phyloP scores from a whole-genome alignment of 2,329 filamentous ascomycete species.

The Metarhizium anisopliae region DNA sequence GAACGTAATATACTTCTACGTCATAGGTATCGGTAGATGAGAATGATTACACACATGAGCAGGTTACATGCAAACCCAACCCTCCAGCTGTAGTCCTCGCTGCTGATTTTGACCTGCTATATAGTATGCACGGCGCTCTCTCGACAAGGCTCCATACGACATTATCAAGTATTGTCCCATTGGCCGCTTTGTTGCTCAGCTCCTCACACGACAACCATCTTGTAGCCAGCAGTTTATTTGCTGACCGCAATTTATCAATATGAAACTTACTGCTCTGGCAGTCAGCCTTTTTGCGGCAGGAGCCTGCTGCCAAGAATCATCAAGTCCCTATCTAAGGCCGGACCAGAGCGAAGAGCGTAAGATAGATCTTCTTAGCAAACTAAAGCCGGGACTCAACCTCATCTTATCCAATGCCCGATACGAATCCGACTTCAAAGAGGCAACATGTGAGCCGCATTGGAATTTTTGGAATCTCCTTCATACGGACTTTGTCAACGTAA shows the following conservation, averaged over 20 bases:
- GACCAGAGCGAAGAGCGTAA: neutral
- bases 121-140: too few relatives aligned
- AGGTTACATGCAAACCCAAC: too few relatives aligned
- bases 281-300: neutral
- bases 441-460: neutral
- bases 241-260: neutral
- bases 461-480: neutral
- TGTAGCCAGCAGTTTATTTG: too few relatives aligned
- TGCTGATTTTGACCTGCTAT: too few relatives aligned
- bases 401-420: neutral
- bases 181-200: too few relatives aligned
- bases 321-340: neutral
- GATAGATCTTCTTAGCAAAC: neutral
- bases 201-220: too few relatives aligned
- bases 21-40: too few relatives aligned
- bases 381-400: neutral
- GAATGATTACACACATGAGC: too few relatives aligned
- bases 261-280: neutral
- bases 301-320: neutral
- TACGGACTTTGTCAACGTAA: neutral
- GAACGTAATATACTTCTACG: too few relatives aligned
- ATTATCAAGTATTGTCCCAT: too few relatives aligned
- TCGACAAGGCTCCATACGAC: too few relatives aligned
- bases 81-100: too few relatives aligned
- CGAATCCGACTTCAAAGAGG: neutral